Conservation (phyloP, 495 filamentous ascomycete species). For the Delitschia confertaspora region DNA sequence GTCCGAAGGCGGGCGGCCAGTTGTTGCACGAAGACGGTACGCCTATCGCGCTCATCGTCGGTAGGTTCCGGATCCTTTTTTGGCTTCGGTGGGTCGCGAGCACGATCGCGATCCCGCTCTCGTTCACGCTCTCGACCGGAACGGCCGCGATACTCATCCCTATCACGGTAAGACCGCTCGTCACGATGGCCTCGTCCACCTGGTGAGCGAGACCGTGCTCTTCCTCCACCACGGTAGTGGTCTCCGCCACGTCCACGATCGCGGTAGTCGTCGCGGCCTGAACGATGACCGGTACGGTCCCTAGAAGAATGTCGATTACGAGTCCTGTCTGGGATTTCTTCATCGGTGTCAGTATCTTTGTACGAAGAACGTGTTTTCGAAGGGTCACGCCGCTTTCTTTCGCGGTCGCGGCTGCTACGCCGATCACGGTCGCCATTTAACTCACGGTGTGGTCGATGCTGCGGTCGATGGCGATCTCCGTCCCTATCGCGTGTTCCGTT, state of each 20-base stretch:
- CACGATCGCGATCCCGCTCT: slow-evolving; percentile 37
- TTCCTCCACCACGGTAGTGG: slow-evolving; percentile 50
- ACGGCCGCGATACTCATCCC: slow-evolving; percentile 28
- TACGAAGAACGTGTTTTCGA: slow-evolving; percentile 10
- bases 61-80: slow-evolving; percentile 50
- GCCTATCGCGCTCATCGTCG: slow-evolving; percentile 92
- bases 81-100: slow-evolving; percentile 13
- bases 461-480: background rate
- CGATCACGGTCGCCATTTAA: slow-evolving; percentile 69
- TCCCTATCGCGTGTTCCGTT: slow-evolving; percentile 55
- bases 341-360: slow-evolving; percentile 21
- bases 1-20: slow-evolving; percentile 85
- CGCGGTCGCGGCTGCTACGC: slow-evolving; percentile 73
- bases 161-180: slow-evolving; percentile 22
- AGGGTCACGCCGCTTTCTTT: slow-evolving; percentile 37
- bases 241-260: slow-evolving; percentile 35
- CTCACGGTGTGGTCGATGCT: too few relatives aligned
- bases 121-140: slow-evolving; percentile 43
- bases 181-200: slow-evolving; percentile 57
- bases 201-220: slow-evolving; percentile 63
- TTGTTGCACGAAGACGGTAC: slow-evolving; percentile 97
- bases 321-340: slow-evolving; percentile 2
- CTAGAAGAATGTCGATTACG: background rate
- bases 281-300: slow-evolving; percentile 42
- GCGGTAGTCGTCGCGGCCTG: slow-evolving; percentile 60